Conservation (phyloP, 129 eudicot species). For the Flaveria sonorensis region DNA sequence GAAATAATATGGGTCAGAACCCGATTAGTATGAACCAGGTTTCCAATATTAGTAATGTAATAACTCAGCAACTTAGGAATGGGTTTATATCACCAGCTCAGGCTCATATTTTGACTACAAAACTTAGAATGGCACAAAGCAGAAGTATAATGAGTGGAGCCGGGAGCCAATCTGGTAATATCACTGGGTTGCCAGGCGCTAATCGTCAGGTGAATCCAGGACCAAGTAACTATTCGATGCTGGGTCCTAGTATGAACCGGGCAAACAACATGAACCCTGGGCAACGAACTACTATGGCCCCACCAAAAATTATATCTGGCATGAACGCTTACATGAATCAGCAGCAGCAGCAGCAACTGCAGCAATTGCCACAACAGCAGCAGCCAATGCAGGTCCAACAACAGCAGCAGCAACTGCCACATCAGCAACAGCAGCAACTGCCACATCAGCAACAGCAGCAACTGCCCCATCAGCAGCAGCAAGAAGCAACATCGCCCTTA, state of each 20-base stretch:
- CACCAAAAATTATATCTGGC: constrained; percentile 69
- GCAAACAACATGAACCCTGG: constrained; percentile 54
- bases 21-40: constrained; percentile 58
- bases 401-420: constrained; percentile 38
- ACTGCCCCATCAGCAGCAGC: constrained; percentile 43
- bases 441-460: constrained; percentile 40
- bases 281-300: constrained; percentile 76
- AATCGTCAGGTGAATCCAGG: constrained; percentile 76
- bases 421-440: constrained; percentile 33
- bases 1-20: constrained; percentile 60
- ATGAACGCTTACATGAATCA: constrained; percentile 73
- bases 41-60: constrained; percentile 56
- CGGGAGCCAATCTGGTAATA: constrained; percentile 46
- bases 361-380: constrained; percentile 54
- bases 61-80: constrained; percentile 59
- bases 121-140: constrained; percentile 54
- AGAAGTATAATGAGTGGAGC: constrained; percentile 51
- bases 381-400: constrained; percentile 37
- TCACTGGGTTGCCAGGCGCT: constrained; percentile 63
- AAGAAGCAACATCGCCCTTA: constrained; percentile 62
- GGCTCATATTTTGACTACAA: constrained; percentile 51
- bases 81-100: constrained; percentile 55
- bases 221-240: constrained; percentile 66
- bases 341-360: constrained; percentile 55
- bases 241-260: constrained; percentile 61